Conservation (phyloP, 2,329 filamentous ascomycete genomes). For the Monilinia fructigena region DNA sequence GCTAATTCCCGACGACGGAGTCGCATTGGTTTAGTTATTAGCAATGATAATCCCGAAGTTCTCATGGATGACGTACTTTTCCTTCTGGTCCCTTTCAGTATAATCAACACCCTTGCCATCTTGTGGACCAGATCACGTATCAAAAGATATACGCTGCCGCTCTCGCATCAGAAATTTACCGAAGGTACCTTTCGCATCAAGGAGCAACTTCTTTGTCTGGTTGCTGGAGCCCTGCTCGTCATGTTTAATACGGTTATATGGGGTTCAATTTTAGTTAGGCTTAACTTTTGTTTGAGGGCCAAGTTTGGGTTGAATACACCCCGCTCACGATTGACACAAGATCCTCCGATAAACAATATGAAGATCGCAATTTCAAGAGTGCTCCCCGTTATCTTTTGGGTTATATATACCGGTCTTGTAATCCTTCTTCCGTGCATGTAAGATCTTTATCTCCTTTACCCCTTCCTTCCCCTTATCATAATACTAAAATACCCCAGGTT, state of each 20-base stretch:
- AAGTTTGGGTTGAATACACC: neutral
- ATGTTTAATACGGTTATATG: neutral
- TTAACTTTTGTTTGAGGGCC: neutral
- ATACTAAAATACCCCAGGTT: neutral
- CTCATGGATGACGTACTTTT: neutral
- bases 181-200: neutral
- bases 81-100: rapidly evolving
- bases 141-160: neutral
- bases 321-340: neutral
- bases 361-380: neutral
- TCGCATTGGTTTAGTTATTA: neutral
- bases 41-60: no score
- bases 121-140: neutral
- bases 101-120: neutral
- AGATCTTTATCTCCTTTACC: neutral
- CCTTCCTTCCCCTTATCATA: neutral
- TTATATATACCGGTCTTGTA: neutral
- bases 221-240: neutral
- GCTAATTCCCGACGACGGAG: neutral
- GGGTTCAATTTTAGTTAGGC: no score
- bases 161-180: neutral
- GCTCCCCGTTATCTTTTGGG: neutral
- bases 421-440: neutral
- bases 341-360: neutral
- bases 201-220: neutral